Percentiles rank a stretch among this genome's conserved stretches.
phyloP scores from a whole-genome alignment of 139 green algal species.

The Tetratostichococcus sp. region DNA sequence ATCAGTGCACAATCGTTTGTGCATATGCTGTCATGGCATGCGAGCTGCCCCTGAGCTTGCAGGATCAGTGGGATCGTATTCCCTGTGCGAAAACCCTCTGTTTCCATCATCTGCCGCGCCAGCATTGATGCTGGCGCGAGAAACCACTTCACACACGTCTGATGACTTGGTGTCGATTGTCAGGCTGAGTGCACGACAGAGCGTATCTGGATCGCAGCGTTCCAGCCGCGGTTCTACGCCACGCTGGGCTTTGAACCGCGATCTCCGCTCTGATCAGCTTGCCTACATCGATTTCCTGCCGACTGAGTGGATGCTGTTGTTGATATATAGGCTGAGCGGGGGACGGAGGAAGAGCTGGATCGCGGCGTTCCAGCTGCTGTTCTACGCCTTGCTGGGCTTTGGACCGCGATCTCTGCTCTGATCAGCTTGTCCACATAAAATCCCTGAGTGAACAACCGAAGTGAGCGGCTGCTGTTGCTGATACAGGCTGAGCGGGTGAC shows the following conservation, averaged over 20 bases:
- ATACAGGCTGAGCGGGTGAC: conserved; percentile 17
- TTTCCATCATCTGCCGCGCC: too few relatives aligned
- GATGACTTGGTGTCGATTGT: too few relatives aligned
- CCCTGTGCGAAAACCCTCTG: too few relatives aligned
- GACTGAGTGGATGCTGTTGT: too few relatives aligned
- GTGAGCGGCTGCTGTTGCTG: too few relatives aligned
- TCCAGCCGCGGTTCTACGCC: background rate
- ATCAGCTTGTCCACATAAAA: background rate
- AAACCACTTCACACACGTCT: too few relatives aligned
- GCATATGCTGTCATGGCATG: too few relatives aligned
- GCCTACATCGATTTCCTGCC: background rate
- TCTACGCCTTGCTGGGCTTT: background rate
- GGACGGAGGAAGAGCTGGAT: background rate
- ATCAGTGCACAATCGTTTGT: too few relatives aligned
- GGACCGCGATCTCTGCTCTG: background rate
- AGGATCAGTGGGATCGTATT: too few relatives aligned
- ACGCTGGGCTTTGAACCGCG: background rate
- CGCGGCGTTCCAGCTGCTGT: background rate
- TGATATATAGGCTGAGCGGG: conserved; percentile 30
- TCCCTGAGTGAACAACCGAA: background rate
- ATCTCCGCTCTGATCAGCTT: background rate
- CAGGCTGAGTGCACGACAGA: conserved; percentile 20
- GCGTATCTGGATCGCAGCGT: background rate
- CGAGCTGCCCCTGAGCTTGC: too few relatives aligned
- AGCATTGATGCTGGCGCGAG: too few relatives aligned